These are phyloP conservation scores for Rhizomucor miehei DNA, from an alignment of 371 early-diverging fungal species.

Conservation along the genomic window DNA sequence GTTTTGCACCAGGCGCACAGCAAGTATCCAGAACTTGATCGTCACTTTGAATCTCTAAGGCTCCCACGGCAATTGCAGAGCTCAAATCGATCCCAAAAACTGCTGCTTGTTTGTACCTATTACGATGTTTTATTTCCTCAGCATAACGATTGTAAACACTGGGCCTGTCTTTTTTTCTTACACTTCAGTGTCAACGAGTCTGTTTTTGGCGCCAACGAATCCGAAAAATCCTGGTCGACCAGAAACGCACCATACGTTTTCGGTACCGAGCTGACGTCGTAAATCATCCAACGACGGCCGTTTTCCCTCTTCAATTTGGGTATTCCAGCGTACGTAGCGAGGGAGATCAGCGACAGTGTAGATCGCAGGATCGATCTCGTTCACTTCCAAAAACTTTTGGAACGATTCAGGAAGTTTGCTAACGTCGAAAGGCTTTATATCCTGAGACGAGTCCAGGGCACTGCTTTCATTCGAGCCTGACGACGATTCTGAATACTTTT, in stretches of 20 bases:
- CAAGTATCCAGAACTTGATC: slow-evolving; percentile 84
- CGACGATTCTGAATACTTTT: too few species aligned
- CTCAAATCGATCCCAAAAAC: slow-evolving; percentile 87
- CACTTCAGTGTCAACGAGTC: slow-evolving; percentile 43
- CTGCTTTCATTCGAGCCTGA: too few species aligned
- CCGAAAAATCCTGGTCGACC: slow-evolving; percentile 34
- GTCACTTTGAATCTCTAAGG: slow-evolving; percentile 52
- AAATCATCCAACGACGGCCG: slow-evolving; percentile 42
- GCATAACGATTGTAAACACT: too few species aligned
- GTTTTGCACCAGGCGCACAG: slow-evolving; percentile 83
- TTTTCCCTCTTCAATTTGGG: slow-evolving; percentile 29
- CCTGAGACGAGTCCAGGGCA: too few species aligned
- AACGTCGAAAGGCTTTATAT: slow-evolving; percentile 25
- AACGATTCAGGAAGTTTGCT: slow-evolving; percentile 54
- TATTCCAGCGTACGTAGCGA: slow-evolving; percentile 70
- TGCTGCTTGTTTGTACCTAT: slow-evolving; percentile 31
- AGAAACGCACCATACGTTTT: slow-evolving; percentile 28
- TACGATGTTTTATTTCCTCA: not conserved
- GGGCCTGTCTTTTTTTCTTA: too few species aligned
- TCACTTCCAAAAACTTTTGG: slow-evolving; percentile 56
- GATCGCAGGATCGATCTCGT: slow-evolving; percentile 63
- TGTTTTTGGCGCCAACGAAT: slow-evolving; percentile 17
- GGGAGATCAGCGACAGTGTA: slow-evolving; percentile 62
- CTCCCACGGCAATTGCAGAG: slow-evolving; percentile 69
- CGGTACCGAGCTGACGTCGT: slow-evolving; percentile 36